These are phyloP conservation scores for Corymbia citriodora DNA, from an alignment of 441 rosid species.

Conservation along the genomic window DNA sequence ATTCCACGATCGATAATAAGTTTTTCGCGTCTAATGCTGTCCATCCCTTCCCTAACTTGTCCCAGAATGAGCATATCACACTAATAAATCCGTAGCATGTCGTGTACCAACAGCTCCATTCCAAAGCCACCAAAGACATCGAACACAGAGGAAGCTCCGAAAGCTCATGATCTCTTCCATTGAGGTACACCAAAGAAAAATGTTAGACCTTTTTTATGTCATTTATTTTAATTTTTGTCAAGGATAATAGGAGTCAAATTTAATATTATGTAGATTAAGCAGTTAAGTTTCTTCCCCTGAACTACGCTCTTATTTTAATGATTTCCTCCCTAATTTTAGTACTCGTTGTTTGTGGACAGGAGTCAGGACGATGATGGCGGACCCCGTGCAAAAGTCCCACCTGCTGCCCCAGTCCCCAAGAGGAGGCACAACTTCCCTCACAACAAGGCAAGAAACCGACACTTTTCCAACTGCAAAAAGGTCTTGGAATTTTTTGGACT, in stretches of 20 bases:
- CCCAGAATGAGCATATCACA: not conserved
- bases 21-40: not conserved
- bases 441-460: conserved; percentile 20
- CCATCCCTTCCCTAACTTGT: not conserved
- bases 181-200: not conserved
- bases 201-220: not conserved
- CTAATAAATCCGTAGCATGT: not conserved
- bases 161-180: not conserved
- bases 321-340: not conserved
- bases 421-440: conserved; percentile 5
- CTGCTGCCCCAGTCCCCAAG: not conserved
- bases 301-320: not conserved
- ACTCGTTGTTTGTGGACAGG: not conserved
- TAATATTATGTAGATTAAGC: not conserved
- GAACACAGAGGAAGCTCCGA: not conserved
- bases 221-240: not conserved
- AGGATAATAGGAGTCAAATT: not conserved
- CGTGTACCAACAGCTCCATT: not conserved
- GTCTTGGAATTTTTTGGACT: conserved; percentile 10
- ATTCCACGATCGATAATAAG: not conserved
- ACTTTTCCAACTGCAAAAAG: not conserved
- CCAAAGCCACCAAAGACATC: not conserved
- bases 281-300: not conserved
- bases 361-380: not conserved
- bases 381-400: not conserved